Evolutionary conservation across 2,329 filamentous ascomycete genomes (phyloP), one percentile per base, ranked within the genome.

Genomic region (Cladosporium sphaerospermum): DNA sequence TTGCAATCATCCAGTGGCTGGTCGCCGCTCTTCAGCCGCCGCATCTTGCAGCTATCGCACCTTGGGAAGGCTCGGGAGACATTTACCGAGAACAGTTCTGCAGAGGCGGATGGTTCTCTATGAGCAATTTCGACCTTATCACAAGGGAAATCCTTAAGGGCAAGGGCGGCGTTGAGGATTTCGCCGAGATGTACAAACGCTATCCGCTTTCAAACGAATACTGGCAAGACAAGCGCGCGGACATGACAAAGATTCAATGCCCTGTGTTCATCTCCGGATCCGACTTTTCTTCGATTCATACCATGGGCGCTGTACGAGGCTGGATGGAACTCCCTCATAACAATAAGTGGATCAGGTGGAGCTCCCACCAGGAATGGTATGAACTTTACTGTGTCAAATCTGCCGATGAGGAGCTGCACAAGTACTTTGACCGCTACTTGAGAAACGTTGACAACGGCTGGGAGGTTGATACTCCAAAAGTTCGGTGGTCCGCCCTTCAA

Each of bases 371-470:
- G 54, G 75, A 77, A 53, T 77, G 73, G 75, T 71, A 70, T 52
- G 74, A 77, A 46, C 57, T 76, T 2, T 77, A 69, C 54, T 64
- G 62, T 46, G 60, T 64, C 8, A 58, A 60, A 0, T 60, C 71
- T 19, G 62, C 66, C 2, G 63, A 61, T 9, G 61, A 68, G 1
- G 73, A 77, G 48, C 64, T 78, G 1, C 55, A 63, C 6, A 52
- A 56, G 1, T 79, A 75, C 62, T 78, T 78, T 51, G 75, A 78
- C 49, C 61, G 59, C 2, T 79, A 73, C 53, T 63, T 78, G 13
- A 74, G 72, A 32, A 70, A 64, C 0, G 62, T 65, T 0, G 54
- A 73, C 0, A 79, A 78, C 50, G 71, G 61, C 13, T 78, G 73
- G 73, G 73, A 75, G 53, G 72, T 76, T 54, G 65, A 69, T 41